A percentile compares a stretch with the other conserved stretches of the same genome.
phyloP scores from a whole-genome alignment of 305 asterid genomes.

The Coffea humblotiana region DNA sequence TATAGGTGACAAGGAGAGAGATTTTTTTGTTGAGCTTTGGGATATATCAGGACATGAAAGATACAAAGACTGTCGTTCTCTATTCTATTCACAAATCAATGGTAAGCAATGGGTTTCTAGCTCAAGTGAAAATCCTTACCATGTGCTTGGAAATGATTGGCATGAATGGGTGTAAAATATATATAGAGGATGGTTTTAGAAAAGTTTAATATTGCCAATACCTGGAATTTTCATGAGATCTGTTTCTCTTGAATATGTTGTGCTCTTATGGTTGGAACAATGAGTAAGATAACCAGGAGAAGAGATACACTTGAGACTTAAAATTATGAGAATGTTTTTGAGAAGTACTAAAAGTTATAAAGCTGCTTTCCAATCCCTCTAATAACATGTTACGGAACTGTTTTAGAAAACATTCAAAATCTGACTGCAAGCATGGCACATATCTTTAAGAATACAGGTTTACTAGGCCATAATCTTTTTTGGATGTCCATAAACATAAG shows the following conservation, averaged over 20 bases:
- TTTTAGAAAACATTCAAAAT: no score
- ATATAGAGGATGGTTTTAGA: not conserved
- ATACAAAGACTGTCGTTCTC: conserved; percentile 84
- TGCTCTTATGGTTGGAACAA: not conserved
- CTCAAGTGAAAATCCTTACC: not conserved
- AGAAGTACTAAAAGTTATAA: no score
- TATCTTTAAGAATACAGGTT: no score
- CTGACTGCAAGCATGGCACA: not conserved
- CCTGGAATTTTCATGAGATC: not conserved
- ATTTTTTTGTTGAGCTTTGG: conserved; percentile 92
- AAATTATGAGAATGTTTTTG: not conserved
- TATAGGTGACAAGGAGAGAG: conserved; percentile 66
- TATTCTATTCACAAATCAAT: conserved; percentile 90
- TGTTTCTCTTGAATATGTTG: not conserved
- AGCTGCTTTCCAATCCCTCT: not conserved
- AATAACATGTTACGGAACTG: not conserved
- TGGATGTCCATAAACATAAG: not conserved
- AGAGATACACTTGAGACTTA: not conserved
- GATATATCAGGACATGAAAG: conserved; percentile 96
- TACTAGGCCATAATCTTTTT: conserved; percentile 1
- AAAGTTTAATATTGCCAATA: not conserved
- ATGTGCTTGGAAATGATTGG: not conserved
- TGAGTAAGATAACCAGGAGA: not conserved
- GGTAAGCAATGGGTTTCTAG: conserved; percentile 45
- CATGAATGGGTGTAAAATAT: not conserved